Evolutionary conservation across 2,329 filamentous ascomycete species (phyloP).

Genomic region (Chrysoporthe puriensis): DNA sequence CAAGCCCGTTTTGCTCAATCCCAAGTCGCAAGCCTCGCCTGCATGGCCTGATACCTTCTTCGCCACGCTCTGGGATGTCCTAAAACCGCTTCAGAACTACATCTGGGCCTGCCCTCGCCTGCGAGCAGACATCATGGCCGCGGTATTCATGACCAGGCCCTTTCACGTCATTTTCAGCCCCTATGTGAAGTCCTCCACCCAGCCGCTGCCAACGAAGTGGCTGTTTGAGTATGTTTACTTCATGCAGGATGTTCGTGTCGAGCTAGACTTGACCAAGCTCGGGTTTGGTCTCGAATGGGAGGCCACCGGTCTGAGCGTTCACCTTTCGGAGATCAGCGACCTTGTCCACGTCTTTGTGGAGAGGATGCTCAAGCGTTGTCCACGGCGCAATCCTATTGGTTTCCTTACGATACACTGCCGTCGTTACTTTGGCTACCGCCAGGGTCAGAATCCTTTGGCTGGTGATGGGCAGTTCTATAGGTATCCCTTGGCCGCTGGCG

Average conservation of each 20-base stretch:
- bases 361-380: conserved; percentile 32
- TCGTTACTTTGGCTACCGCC: conserved; percentile 38
- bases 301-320: conserved; percentile 34
- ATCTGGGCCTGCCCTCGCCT: conserved; percentile 41
- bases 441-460: conserved; percentile 11
- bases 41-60: conserved; percentile 44
- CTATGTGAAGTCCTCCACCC: conserved; percentile 38
- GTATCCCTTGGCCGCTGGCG: conserved; percentile 1
- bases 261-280: conserved; percentile 46
- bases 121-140: conserved; percentile 42
- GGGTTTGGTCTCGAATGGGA: conserved; percentile 37
- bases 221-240: conserved; percentile 41
- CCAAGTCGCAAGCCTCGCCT: conserved; percentile 37
- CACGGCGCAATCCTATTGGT: conserved; percentile 32
- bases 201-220: conserved; percentile 42
- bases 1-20: conserved; percentile 35
- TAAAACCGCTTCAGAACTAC: conserved; percentile 35
- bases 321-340: conserved; percentile 33
- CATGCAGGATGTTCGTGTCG: conserved; percentile 43
- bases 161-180: conserved; percentile 47
- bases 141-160: conserved; percentile 39
- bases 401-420: conserved; percentile 41
- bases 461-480: conserved; percentile 1
- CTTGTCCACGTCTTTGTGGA: conserved; percentile 38
- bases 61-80: conserved; percentile 34